These are phyloP conservation scores for Solanum paucissectum DNA, from an alignment of 257 asterid species.

Conservation along the genomic window DNA sequence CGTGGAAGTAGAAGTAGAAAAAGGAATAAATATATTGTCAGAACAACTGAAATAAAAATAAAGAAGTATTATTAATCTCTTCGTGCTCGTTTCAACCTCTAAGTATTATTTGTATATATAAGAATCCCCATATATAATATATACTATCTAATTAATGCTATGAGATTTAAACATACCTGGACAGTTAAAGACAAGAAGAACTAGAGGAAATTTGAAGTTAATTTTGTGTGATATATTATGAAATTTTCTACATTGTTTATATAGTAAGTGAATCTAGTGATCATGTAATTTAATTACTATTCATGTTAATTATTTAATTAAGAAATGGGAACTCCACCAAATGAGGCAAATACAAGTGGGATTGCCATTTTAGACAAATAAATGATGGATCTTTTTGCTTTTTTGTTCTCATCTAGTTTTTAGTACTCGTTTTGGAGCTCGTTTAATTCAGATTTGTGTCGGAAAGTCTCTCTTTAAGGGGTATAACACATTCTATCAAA, in stretches of 20 bases:
- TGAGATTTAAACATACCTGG: neutral
- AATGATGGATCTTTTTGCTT: neutral
- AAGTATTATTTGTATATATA: neutral
- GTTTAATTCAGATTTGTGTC: too few species aligned
- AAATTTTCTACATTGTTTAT: neutral
- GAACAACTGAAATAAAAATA: neutral
- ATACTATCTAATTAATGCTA: neutral
- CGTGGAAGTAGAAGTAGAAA: neutral
- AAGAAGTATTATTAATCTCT: neutral
- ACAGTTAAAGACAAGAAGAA: neutral
- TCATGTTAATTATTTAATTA: neutral
- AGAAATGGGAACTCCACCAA: slow-evolving; percentile 40
- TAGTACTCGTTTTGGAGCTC: rapidly evolving
- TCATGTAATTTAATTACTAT: slow-evolving; percentile 8
- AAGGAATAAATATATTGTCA: neutral
- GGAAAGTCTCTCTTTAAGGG: too few species aligned
- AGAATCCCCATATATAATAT: neutral
- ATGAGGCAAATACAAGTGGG: slow-evolving; percentile 29
- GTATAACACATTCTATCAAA: too few species aligned
- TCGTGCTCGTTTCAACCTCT: neutral
- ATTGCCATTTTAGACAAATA: slow-evolving; percentile 18
- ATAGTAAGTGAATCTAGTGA: neutral
- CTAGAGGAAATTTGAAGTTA: neutral
- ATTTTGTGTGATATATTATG: neutral
- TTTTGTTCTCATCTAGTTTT: neutral